A percentile compares a stretch with the other conserved stretches of the same genome.
These are phyloP conservation scores for Pilasporangium apinafurcum DNA, from an alignment of 352 stramenopile genomes.

Conservation along the genomic window DNA sequence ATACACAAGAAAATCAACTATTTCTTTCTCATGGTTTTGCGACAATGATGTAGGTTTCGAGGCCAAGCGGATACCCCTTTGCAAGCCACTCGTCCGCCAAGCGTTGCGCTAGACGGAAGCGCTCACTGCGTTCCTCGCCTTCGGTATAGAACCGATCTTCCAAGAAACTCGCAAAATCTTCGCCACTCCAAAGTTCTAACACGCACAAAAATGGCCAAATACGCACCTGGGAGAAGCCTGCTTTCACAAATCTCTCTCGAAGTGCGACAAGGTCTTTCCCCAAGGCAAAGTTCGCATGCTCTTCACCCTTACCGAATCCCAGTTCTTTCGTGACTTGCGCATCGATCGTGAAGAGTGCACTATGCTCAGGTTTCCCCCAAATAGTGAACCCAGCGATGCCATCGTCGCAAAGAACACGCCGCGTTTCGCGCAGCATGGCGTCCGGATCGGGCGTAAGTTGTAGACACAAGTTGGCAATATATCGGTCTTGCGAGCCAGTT, in stretches of 20 bases:
- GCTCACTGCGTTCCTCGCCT: conserved; percentile 16
- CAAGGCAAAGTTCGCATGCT: conserved; percentile 38
- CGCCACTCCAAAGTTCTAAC: conserved; percentile 37
- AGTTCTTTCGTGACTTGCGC: conserved; percentile 18
- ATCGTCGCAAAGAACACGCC: conserved; percentile 25
- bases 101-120: conserved; percentile 23
- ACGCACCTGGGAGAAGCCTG: conserved; percentile 25
- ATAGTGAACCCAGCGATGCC: conserved; percentile 50
- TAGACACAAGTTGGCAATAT: conserved; percentile 42
- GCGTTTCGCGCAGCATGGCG: conserved; percentile 34
- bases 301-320: conserved; percentile 14
- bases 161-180: conserved; percentile 34
- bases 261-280: conserved; percentile 34
- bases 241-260: conserved; percentile 15
- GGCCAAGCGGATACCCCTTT: conserved; percentile 36
- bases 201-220: conserved; percentile 50
- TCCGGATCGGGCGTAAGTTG: conserved; percentile 41
- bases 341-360: conserved; percentile 26
- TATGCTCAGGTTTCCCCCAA: conserved; percentile 40
- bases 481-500: conserved; percentile 31
- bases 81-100: conserved; percentile 42
- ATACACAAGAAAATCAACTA: background rate
- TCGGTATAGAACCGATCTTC: conserved; percentile 15
- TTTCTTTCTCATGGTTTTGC: conserved; percentile 18
- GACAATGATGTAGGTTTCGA: conserved; percentile 52